These are phyloP conservation scores for Akanthomyces lecanii DNA, from an alignment of 2,329 filamentous ascomycete species.

Conservation along the genomic window DNA sequence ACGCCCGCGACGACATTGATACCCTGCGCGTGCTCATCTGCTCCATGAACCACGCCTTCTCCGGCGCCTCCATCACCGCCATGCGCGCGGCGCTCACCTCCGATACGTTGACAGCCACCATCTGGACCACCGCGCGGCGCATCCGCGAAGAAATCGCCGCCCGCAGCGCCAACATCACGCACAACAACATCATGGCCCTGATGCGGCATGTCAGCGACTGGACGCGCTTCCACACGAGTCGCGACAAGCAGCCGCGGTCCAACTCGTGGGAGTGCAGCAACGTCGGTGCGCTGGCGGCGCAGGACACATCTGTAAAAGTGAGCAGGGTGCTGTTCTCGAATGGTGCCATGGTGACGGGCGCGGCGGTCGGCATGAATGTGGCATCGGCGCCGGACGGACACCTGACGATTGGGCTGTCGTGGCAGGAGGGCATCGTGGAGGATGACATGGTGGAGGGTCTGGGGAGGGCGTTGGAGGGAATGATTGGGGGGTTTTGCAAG, in stretches of 20 bases:
- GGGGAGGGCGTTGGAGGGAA: slow-evolving; percentile 33
- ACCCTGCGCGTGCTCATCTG: slow-evolving; percentile 40
- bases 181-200: slow-evolving; percentile 41
- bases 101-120: slow-evolving; percentile 22
- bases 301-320: slow-evolving; percentile 24
- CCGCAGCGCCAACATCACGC: slow-evolving; percentile 32
- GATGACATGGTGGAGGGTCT: slow-evolving; percentile 35
- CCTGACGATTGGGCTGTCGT: slow-evolving; percentile 42
- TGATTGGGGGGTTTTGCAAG: slow-evolving; percentile 25
- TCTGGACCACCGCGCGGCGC: slow-evolving; percentile 41
- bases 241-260: slow-evolving; percentile 39
- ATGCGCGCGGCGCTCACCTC: slow-evolving; percentile 25
- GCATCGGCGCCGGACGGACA: slow-evolving; percentile 40
- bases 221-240: slow-evolving; percentile 35
- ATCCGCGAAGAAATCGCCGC: slow-evolving; percentile 34
- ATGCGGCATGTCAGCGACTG: slow-evolving; percentile 42
- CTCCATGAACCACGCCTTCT: slow-evolving; percentile 29
- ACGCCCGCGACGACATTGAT: slow-evolving; percentile 24
- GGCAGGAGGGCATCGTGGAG: slow-evolving; percentile 44
- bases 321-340: slow-evolving; percentile 48
- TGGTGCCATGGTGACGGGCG: slow-evolving; percentile 39
- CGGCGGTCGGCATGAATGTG: slow-evolving; percentile 43
- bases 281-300: slow-evolving; percentile 37
- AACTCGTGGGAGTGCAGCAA: slow-evolving; percentile 52
- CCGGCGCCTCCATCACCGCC: slow-evolving; percentile 15